These are phyloP conservation scores for Microcos paniculata DNA, from an alignment of 345 rosid genomes.

Conservation along the genomic window DNA sequence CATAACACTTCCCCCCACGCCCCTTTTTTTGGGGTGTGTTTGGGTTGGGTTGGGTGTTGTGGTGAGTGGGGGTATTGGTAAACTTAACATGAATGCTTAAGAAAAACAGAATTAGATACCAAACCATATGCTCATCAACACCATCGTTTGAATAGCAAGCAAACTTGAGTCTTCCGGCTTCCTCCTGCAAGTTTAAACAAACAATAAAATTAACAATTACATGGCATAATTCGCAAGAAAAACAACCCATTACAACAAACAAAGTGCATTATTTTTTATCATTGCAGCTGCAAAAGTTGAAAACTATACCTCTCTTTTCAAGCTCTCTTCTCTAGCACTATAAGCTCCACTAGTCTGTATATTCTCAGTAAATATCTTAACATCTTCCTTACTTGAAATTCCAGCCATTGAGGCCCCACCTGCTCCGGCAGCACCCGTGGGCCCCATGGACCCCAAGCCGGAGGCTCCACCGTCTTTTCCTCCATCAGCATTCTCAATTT, in stretches of 20 bases:
- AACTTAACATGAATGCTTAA: slow-evolving; percentile 10
- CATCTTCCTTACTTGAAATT: slow-evolving; percentile 65
- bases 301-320: slow-evolving; percentile 76
- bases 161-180: slow-evolving; percentile 85
- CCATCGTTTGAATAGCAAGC: slow-evolving; percentile 81
- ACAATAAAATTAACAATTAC: neutral
- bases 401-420: slow-evolving; percentile 49
- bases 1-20: neutral
- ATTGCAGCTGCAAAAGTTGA: neutral
- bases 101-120: slow-evolving; percentile 53
- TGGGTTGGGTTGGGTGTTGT: too few species aligned
- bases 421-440: slow-evolving; percentile 28
- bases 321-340: slow-evolving; percentile 88
- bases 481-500: slow-evolving; percentile 71
- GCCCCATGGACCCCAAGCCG: slow-evolving; percentile 38
- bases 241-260: neutral
- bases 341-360: slow-evolving; percentile 97
- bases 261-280: neutral
- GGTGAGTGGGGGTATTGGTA: too few species aligned
- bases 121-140: slow-evolving; percentile 91
- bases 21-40: too few species aligned
- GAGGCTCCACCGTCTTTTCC: slow-evolving; percentile 55
- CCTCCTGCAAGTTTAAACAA: slow-evolving; percentile 56
- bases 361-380: slow-evolving; percentile 85
- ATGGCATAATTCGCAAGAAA: neutral